Evolutionary conservation across 202 grass and related monocot genomes (phyloP), one percentile per base, ranked within the genome.

Genomic region (Panicum virgatum): DNA sequence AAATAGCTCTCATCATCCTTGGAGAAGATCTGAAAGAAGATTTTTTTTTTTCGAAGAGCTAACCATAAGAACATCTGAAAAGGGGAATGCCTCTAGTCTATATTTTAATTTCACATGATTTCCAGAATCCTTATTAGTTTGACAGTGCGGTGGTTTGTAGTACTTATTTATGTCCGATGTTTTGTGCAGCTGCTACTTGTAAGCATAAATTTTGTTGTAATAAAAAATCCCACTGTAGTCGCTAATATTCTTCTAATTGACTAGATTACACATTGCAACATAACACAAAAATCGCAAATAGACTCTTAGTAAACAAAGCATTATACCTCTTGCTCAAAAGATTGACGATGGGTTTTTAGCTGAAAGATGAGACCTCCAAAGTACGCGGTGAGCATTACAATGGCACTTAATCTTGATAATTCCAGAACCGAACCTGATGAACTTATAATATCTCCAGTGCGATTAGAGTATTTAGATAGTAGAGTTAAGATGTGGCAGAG

Each of bases 331-430:
- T 81, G 27, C 34, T 78, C 80, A 69, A 90, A 92, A 14, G 86
- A 19, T 75, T 90, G 89, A 13, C 66, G 85, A 83, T 96, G 87
- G 4, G 85, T 92, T 64, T 92, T 96, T 39, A 96, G 79, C 69
- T 92, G 90, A 73, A 96, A 96, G 67, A 96, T 43, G 3, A 96
- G 82, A 67, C 80, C 85, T 44, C 85, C 88, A 58, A 77, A 81
- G 76, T 96, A 96, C 43, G 90, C 90, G 0, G 72, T 11, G 50
- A 96, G 83, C 90, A 92, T 92, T 64, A 92, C 45, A 37, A 96
- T 81, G 27, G 87, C 89, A 79, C 83, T 84, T 61, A 83, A 48
- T 60, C 93, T 96, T 40, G 93, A 92, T 60, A 96, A 73, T 12
- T 80, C 54, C 70, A 96, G 47, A 64, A 66, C 12, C 20, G 93